Base-by-base conservation (phyloP, 805 yeast species). In the Lipomyces lipofer region DNA sequence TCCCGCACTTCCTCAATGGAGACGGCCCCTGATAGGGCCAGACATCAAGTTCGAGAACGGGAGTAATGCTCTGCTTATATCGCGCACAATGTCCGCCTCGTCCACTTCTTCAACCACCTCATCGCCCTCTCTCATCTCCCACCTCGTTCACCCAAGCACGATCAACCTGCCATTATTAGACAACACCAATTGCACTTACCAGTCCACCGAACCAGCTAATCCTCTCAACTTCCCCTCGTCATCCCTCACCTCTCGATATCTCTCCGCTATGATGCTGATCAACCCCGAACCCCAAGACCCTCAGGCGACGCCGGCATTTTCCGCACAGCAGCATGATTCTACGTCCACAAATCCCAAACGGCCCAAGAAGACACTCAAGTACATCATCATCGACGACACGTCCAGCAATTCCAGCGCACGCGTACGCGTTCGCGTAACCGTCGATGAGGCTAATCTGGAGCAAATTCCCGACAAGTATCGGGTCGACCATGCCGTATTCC, bases 401-500 rank as follows among this genome's bases (percentile, higher is more conserved):
- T 21, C 27, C 3, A 2, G 25, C 24, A 32, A 35, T n/a, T 15
- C 40, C 35, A 51, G 29, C 15, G 19, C 49, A 10, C 45, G 46
- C 24, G 40, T 56, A 21, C 47, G 60, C 30, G 49, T 56, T 12
- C 38, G 60, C 10, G 57, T 56, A 7, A 28, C 40, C 27, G 21
- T 56, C 19, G 50, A 47, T 29, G 35, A 24, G 4, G 47, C 45
- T 9, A 54, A 52, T 19, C 50, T 56, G 29, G 54, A 56, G 42
- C 40, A 36, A 29, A 45, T 56, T 15, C 57, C 60, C 13, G 57
- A 56, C 43, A 43, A 39, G 33, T 56, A 56, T 39, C 44, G 57
- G 13, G 30, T 52, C 12, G 60, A 56, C 43, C 57, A 56, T 36
- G 52, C 60, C 24, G 57, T 56, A 2, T 56, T 40, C 33, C 53